Conservation (phyloP, 768 basidiomycete species). For the Royoungia palumana region DNA sequence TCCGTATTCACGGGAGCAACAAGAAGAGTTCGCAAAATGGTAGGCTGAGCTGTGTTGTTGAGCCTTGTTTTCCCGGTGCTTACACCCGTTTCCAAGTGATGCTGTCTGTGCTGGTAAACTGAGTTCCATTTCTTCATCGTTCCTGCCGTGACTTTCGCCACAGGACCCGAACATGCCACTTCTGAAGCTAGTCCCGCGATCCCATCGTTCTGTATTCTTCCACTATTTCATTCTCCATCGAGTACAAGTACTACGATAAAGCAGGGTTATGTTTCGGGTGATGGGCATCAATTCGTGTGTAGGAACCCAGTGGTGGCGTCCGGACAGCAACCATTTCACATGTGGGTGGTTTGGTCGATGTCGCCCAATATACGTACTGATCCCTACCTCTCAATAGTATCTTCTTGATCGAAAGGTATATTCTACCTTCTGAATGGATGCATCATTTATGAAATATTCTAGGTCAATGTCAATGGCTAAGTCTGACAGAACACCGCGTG, state of each 20-base stretch:
- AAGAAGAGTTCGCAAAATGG: constrained; percentile 37
- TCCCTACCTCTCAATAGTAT: constrained; percentile 2
- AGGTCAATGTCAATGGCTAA: constrained; percentile 52
- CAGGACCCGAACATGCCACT: constrained; percentile 50
- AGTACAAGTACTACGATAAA: constrained; percentile 21
- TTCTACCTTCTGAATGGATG: background rate
- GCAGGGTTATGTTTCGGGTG: constrained; percentile 48
- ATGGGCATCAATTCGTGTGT: constrained; percentile 55
- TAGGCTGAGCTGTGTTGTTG: constrained; percentile 22
- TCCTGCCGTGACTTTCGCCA: background rate
- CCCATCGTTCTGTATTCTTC: constrained; percentile 53
- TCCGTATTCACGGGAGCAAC: constrained; percentile 26
- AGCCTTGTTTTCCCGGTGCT: background rate
- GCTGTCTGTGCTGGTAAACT: constrained; percentile 48
- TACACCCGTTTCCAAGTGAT: constrained; percentile 35
- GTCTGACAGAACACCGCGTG: constrained; percentile 41
- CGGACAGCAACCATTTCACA: constrained; percentile 52
- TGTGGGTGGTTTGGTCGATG: constrained; percentile 37
- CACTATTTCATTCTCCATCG: constrained; percentile 48
- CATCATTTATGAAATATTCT: background rate
- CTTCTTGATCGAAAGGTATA: constrained; percentile 22
- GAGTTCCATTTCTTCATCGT: background rate
- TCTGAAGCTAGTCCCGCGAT: constrained; percentile 35
- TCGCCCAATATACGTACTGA: background rate
- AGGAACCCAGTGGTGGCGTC: constrained; percentile 41